Evolutionary conservation across 805 yeast species (phyloP).

Genomic region (Starmerella ratchasimensis): DNA sequence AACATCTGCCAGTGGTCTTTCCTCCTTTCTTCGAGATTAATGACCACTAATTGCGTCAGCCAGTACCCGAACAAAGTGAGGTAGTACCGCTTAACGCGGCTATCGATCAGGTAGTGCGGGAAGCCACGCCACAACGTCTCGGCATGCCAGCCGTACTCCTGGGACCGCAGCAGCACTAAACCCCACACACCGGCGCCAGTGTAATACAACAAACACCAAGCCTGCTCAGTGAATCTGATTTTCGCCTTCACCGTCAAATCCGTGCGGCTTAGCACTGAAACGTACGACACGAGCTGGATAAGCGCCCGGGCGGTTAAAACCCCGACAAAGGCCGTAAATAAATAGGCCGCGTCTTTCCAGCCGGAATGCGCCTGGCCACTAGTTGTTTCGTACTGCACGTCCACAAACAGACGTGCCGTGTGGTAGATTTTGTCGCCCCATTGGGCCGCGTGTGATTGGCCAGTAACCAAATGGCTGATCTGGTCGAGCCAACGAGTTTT

Average conservation of each 20-base stretch:
- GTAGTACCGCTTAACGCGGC: conserved; percentile 51
- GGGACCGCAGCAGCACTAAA: conserved; percentile 38
- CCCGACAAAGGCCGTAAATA: conserved; percentile 9
- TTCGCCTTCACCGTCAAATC: conserved; percentile 32
- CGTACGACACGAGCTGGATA: conserved; percentile 7
- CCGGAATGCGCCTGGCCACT: conserved; percentile 16
- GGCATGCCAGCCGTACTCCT: conserved; percentile 46
- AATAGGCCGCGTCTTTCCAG: conserved; percentile 10
- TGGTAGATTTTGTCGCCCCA: too few species aligned
- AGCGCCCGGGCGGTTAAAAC: conserved; percentile 15
- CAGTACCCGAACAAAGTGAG: conserved; percentile 60
- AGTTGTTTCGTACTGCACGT: conserved; percentile 10
- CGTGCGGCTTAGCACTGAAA: conserved; percentile 3
- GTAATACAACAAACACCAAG: conserved; percentile 61
- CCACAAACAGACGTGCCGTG: conserved; percentile 5
- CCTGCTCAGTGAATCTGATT: conserved; percentile 72
- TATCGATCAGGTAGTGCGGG: conserved; percentile 55
- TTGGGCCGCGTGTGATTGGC: too few species aligned
- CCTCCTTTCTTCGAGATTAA: conserved; percentile 64
- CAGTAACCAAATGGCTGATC: too few species aligned
- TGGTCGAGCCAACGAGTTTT: too few species aligned
- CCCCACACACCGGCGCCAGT: conserved; percentile 44
- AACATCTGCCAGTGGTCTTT: conserved; percentile 82
- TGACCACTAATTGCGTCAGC: conserved; percentile 65
- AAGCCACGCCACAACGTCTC: conserved; percentile 50